Evolutionary conservation across 345 rosid species (phyloP).

Genomic region (Bretschneidera sinensis): DNA sequence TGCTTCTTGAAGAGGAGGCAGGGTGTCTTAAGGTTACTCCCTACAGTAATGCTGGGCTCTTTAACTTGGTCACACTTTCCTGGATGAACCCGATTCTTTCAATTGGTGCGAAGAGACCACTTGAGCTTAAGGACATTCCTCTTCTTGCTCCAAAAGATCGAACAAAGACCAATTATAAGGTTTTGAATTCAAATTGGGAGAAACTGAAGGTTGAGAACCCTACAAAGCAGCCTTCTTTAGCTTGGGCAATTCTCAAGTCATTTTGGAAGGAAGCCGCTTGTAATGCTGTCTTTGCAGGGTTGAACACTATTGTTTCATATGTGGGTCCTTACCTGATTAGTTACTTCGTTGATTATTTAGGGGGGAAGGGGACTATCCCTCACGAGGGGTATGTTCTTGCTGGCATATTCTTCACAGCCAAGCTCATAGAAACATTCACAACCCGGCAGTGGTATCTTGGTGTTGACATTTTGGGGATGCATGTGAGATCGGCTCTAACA

Average conservation of each 20-base stretch:
- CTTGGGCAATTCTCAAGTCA: slow-evolving; percentile 79
- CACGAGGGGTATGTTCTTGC: slow-evolving; percentile 97
- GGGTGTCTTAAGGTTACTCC: slow-evolving; percentile 84
- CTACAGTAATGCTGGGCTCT: slow-evolving; percentile 64
- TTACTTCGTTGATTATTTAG: slow-evolving; percentile 93
- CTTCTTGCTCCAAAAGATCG: slow-evolving; percentile 87
- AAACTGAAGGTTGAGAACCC: slow-evolving; percentile 65
- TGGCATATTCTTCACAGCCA: slow-evolving; percentile 85
- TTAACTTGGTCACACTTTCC: slow-evolving; percentile 81
- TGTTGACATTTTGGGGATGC: slow-evolving; percentile 98
- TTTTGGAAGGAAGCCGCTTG: slow-evolving; percentile 97
- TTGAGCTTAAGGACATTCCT: slow-evolving; percentile 96
- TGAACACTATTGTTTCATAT: slow-evolving; percentile 89
- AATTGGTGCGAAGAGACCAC: slow-evolving; percentile 85
- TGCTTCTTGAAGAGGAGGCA: slow-evolving; percentile 85
- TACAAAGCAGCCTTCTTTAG: slow-evolving; percentile 78
- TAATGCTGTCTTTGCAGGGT: slow-evolving; percentile 87
- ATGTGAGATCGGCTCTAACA: slow-evolving; percentile 95
- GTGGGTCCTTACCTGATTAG: slow-evolving; percentile 96
- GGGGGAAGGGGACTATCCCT: slow-evolving; percentile 76
- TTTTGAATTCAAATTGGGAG: slow-evolving; percentile 88
- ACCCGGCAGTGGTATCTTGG: slow-evolving; percentile 99
- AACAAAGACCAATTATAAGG: slow-evolving; percentile 81
- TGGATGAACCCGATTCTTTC: slow-evolving; percentile 97
- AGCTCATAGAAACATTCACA: slow-evolving; percentile 89